Evolutionary conservation across 2,329 filamentous ascomycete genomes (phyloP), one percentile per base, ranked within the genome.

Genomic region (Setomelanomma holmii): DNA sequence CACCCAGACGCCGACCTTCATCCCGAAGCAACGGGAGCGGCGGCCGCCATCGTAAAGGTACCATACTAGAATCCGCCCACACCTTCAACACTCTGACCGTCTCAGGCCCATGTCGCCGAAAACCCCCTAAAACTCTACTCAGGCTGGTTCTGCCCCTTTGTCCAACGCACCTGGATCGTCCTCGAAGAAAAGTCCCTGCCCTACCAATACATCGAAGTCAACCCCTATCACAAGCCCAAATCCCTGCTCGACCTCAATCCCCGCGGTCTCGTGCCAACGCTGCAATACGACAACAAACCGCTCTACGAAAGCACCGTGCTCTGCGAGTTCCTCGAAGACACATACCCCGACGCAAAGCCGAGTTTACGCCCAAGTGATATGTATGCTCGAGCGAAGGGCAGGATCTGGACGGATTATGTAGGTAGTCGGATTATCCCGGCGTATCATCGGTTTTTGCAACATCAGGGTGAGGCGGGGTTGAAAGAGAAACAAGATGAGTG

Each of bases 321-420:
- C 33, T 87, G 86, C 73, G 89, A 92, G 69, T 93, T 90, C 60
- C 79, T 93, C 1, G 86, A 93, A 58, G 89, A 93, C 56, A 85
- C 84, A 0, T 91, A 85, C 55, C 76, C 81, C 0, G 78, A 78
- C 4, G 80, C 66, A 72, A 78, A 48, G 47, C 79, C 78, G 1
- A 69, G 74, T 1, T 71, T 93, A 4, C 74, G 90, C 8, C 86
- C 89, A 0, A 65, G 72, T 0, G 84, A 86, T 49, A 77, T 84
- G 0, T 93, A 90, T 64, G 80, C 85, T 47, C 80, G 83, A 45
- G 89, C 89, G 3, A 74, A 85, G 17, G 85, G 84, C 36, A 78
- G 87, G 27, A 83, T 93, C 44, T 93, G 89, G 89, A 88, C 87
- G 36, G 88, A 92, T 60, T 91, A 89, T 61, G 81, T 90, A 20